A percentile compares a stretch with the other conserved stretches of the same genome.
Conservation (phyloP, 257 asterid genomes). For the Solanum clarkiae region DNA sequence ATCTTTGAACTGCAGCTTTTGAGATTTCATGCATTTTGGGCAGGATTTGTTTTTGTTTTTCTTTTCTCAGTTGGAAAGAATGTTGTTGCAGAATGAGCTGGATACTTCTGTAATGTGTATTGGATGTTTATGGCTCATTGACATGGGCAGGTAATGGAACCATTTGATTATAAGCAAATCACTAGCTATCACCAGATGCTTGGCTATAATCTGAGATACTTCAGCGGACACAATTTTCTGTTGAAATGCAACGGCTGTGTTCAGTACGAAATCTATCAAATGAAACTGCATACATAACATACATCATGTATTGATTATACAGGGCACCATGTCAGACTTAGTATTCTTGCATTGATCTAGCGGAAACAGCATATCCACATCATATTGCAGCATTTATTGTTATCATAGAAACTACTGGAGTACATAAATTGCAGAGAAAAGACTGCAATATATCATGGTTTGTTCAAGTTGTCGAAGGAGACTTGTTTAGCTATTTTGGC, state of each 20-base stretch:
- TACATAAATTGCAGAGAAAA: neutral
- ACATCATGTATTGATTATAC: neutral
- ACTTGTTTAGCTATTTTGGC: slow-evolving; percentile 40
- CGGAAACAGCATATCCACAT: neutral
- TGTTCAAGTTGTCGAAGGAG: neutral
- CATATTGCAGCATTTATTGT: neutral
- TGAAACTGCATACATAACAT: neutral
- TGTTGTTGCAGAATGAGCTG: neutral
- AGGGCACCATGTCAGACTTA: neutral
- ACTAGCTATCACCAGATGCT: neutral
- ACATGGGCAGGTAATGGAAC: neutral
- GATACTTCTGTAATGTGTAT: neutral
- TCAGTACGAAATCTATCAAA: neutral
- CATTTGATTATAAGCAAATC: neutral
- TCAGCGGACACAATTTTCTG: neutral
- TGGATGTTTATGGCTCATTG: neutral
- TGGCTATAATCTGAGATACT: neutral
- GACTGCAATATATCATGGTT: neutral
- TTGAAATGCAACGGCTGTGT: neutral
- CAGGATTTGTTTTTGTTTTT: neutral
- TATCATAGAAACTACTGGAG: neutral
- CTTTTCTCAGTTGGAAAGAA: neutral
- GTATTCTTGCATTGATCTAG: neutral
- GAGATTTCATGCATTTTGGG: neutral
- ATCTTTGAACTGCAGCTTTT: neutral